Evolutionary conservation across 257 asterid species (phyloP), one percentile per base, ranked within the genome.

Genomic region (Scutellaria galericulata): DNA sequence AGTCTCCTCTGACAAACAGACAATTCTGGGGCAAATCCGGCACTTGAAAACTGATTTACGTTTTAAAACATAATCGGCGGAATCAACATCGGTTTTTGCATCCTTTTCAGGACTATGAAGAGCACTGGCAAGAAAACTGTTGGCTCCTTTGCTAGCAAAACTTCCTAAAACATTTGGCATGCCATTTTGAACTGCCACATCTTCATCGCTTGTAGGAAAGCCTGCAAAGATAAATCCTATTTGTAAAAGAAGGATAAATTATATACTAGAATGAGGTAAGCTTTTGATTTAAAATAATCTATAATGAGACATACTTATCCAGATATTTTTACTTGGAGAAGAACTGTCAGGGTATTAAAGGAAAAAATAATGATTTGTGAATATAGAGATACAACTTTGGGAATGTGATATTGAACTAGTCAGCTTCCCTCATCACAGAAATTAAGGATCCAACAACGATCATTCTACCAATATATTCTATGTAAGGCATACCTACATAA

Each of bases 11-110:
- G 97, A 83, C 87, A 94, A 80, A 84, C 96, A 91, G 76, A 94
- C 93, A 65, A 94, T 87, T 80, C 95, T 84, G 14, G 97, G 99
- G 83, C 99, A 95, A 27, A 90, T 73, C 83, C 75, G 86, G 83
- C 99, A 95, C 85, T 92, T 95, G 83, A 83, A 95, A 82, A 92
- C 97, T 65, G 98, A 92, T 83, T 95, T 95, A 53, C 82, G 59
- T 75, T 83, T 95, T 68, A 95, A 39, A 63, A 88, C 85, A 76
- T 81, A 87, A 55, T 83, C 88, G 14, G 79, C 40, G 48, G 66
- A 60, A 42, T 85, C 87, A 65, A 78, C 65, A 9, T 66, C 75
- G 52, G 57, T 12, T 12, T 55, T 41, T 12, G 52, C 81, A 55
- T 72, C 85, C 78, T 83, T 80, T 77, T 66, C 82, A 52, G 86